A percentile compares a stretch with the other conserved stretches of the same genome.
phyloP scores from a whole-genome alignment of 441 rosid genomes.

The Breynia disticha region DNA sequence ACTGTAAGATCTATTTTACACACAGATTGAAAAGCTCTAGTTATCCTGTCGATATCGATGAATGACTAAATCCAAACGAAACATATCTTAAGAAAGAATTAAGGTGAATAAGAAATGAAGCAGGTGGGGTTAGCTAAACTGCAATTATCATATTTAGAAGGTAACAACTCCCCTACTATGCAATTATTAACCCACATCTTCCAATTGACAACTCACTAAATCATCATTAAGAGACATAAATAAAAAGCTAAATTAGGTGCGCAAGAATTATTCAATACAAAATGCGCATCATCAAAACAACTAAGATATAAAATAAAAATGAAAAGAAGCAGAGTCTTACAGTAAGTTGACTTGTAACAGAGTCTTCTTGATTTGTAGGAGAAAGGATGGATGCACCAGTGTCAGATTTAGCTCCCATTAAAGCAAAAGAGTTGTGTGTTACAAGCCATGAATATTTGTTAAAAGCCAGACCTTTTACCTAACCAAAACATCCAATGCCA shows the following conservation, averaged over 20 bases:
- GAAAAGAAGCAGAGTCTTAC: conserved; percentile 22
- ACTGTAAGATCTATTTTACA: no score
- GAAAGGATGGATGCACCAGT: conserved; percentile 38
- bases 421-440: conserved; percentile 74
- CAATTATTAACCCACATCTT: no score
- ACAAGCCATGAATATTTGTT: conserved; percentile 87
- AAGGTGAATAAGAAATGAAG: conserved; percentile 1
- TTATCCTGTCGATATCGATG: no score
- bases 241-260: no score
- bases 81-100: not conserved
- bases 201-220: no score
- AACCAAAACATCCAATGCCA: conserved; percentile 28
- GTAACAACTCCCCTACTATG: no score
- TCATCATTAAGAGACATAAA: no score
- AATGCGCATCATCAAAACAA: not conserved
- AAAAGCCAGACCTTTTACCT: conserved; percentile 82
- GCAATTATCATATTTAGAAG: not conserved
- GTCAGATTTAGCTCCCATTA: conserved; percentile 33
- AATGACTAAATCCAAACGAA: no score
- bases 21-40: no score
- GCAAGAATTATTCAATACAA: no score
- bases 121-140: not conserved
- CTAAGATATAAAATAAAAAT: conserved; percentile 2
- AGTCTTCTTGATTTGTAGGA: conserved; percentile 80
- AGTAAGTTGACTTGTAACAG: conserved; percentile 67